Base-by-base conservation (phyloP, 768 basidiomycete genomes). In the Mycena venus region DNA sequence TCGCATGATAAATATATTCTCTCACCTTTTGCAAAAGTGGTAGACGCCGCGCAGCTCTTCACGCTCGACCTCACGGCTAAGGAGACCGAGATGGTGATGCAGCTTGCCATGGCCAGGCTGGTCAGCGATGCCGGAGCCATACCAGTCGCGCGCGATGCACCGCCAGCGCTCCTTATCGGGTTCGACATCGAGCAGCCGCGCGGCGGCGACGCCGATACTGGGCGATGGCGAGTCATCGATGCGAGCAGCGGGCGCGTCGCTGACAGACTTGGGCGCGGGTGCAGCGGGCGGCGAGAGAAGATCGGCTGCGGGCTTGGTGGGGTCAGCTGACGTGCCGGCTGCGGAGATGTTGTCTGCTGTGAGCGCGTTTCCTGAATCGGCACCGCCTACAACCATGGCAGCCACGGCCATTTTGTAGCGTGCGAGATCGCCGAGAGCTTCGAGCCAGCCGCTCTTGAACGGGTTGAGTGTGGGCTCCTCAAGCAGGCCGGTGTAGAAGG, bases 371-470 rank as follows among this genome's bases (percentile, higher is more conserved):
- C 87, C 86, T 4, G 83, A 80, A 21, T 86, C 84, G 6, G 88
- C 80, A 38, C 85, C 87, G 31, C 89, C 88, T 31, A 90, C 88
- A 32, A 95, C 88, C 88, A 96, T 92, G 36, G 92, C 93, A n/a
- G 96, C 95, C n/a, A 99, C 95, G 1, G 94, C 93, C 95, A 98
- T 98, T 62, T 95, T 91, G 82, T 99, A 99, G 40, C 97, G 89
- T 0, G 98, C 96, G 34, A 99, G 89, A 83, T 99, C 98, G 27
- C 98, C 98, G 19, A 99, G 91, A 4, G 97, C 96, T 82, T 99
- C 98, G 63, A 99, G 90, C 98, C 98, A 99, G 21, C 93, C 92
- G 2, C 90, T 86, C 71, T 93, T 91, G 86, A 96, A 98, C 9
- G 85, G 82, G 2, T 82, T 84, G 55, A 99, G 88, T 1, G 86